Conservation (phyloP, 2,329 filamentous ascomycete species). For the Zymoseptoria brevis region DNA sequence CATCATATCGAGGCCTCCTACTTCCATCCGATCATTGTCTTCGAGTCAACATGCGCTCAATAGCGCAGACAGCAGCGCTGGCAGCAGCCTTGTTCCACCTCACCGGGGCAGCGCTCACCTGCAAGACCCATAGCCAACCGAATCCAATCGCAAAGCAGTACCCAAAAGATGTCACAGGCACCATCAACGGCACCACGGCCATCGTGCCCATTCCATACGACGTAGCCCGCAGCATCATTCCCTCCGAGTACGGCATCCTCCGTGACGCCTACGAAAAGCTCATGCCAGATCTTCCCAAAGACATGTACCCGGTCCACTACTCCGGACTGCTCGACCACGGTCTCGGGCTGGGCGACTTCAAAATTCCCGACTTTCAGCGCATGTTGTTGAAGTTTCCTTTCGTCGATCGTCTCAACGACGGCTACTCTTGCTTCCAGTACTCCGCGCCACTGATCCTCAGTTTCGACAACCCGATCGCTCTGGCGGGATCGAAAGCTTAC, state of each 20-base stretch:
- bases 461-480: conserved; percentile 2
- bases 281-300: conserved; percentile 6
- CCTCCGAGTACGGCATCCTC: conserved; percentile 10
- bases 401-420: conserved; percentile 11
- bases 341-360: conserved; percentile 2
- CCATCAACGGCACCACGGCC: conserved; percentile 12
- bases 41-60: neutral
- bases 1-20: neutral
- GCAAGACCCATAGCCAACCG: conserved; percentile 9
- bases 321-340: conserved; percentile 9
- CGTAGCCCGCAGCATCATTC: conserved; percentile 8
- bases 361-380: conserved; percentile 10
- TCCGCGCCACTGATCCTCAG: conserved; percentile 7
- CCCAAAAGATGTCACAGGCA: conserved; percentile 9
- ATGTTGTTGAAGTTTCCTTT: conserved; percentile 6
- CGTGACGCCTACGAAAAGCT: conserved; percentile 8
- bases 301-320: conserved; percentile 11
- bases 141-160: conserved; percentile 9
- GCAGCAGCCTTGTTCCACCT: neutral
- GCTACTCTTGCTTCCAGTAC: conserved; percentile 10
- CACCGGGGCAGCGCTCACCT: neutral
- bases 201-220: conserved; percentile 12
- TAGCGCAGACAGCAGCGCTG: neutral
- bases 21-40: neutral
- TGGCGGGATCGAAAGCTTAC: conserved; percentile 2